Percentiles rank a stretch among this genome's conserved stretches.
phyloP scores from a whole-genome alignment of 2,329 filamentous ascomycete species.

The Epichloe uncinata region DNA sequence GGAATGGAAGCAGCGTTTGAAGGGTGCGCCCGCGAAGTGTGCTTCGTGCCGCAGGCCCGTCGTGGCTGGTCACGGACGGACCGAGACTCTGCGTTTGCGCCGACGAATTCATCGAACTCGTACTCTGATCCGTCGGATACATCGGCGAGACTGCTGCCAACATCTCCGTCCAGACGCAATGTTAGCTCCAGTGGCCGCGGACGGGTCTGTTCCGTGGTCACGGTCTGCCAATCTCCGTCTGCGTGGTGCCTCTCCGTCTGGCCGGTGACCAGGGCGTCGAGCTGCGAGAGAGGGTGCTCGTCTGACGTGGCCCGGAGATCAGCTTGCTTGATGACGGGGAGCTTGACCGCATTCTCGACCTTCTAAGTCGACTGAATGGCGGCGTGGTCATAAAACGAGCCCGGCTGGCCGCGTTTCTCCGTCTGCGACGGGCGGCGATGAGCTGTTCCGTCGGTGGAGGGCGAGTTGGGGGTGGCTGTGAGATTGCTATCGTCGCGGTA shows the following conservation, averaged over 20 bases:
- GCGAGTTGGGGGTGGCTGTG: slow-evolving; percentile 4
- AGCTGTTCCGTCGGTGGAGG: neutral
- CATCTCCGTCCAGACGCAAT: slow-evolving; percentile 17
- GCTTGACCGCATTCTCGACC: slow-evolving; percentile 25
- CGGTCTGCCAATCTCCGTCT: slow-evolving; percentile 25
- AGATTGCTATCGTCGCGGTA: slow-evolving; percentile 15
- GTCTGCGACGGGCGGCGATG: neutral
- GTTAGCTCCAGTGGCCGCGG: slow-evolving; percentile 12
- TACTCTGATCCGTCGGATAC: slow-evolving; percentile 24
- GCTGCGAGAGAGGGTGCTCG: slow-evolving; percentile 5
- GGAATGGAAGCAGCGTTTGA: neutral
- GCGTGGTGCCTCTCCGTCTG: slow-evolving; percentile 5
- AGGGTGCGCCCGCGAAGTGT: neutral
- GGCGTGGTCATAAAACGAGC: slow-evolving; percentile 23
- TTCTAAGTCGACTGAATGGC: slow-evolving; percentile 27
- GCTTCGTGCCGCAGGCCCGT: neutral
- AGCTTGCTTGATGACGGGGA: slow-evolving; percentile 16
- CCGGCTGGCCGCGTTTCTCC: neutral
- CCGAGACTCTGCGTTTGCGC: neutral
- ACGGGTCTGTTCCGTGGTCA: slow-evolving; percentile 17
- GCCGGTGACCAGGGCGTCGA: slow-evolving; percentile 6
- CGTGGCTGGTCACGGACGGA: neutral
- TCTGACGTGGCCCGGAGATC: neutral
- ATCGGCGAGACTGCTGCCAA: slow-evolving; percentile 32
- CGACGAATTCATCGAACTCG: slow-evolving; percentile 5